Evolutionary conservation across 306 rosid species (phyloP).

Genomic region (Cucumis melo): DNA sequence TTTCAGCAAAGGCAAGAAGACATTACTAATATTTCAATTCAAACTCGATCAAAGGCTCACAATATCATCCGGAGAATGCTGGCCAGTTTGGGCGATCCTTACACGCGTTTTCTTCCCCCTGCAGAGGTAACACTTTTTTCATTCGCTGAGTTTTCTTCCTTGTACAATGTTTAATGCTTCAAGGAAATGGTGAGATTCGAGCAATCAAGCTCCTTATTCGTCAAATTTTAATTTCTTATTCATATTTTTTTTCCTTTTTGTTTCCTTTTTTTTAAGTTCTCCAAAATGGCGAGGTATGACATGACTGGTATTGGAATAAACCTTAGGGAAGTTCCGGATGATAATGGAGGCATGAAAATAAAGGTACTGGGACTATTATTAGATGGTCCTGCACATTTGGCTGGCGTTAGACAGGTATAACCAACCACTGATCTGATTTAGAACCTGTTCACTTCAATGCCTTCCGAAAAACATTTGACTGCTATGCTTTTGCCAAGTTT

Average conservation of each 20-base stretch:
- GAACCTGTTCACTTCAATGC: background rate
- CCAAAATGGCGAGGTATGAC: slow-evolving; percentile 99
- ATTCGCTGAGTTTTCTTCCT: background rate
- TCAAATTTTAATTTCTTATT: slow-evolving; percentile 26
- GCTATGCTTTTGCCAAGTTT: background rate
- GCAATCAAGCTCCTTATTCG: slow-evolving; percentile 11
- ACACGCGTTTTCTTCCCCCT: slow-evolving; percentile 82
- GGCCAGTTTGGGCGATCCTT: slow-evolving; percentile 85
- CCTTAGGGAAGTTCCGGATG: slow-evolving; percentile 81
- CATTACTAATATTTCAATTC: slow-evolving; percentile 50
- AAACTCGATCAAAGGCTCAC: slow-evolving; percentile 74
- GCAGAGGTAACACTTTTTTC: slow-evolving; percentile 36
- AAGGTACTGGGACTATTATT: slow-evolving; percentile 65
- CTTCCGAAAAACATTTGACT: background rate
- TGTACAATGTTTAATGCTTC: background rate
- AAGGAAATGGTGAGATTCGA: background rate
- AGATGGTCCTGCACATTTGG: slow-evolving; percentile 87
- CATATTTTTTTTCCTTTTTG: slow-evolving; percentile 18
- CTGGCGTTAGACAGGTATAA: slow-evolving; percentile 88
- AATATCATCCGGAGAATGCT: slow-evolving; percentile 69
- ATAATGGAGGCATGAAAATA: slow-evolving; percentile 48
- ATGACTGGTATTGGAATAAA: slow-evolving; percentile 95
- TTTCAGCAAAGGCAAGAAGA: slow-evolving; percentile 56
- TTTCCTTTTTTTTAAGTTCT: slow-evolving; percentile 52
- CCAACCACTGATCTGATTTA: background rate